Base-by-base conservation (phyloP, 805 yeast genomes). In the Starmerella etchellsii region DNA sequence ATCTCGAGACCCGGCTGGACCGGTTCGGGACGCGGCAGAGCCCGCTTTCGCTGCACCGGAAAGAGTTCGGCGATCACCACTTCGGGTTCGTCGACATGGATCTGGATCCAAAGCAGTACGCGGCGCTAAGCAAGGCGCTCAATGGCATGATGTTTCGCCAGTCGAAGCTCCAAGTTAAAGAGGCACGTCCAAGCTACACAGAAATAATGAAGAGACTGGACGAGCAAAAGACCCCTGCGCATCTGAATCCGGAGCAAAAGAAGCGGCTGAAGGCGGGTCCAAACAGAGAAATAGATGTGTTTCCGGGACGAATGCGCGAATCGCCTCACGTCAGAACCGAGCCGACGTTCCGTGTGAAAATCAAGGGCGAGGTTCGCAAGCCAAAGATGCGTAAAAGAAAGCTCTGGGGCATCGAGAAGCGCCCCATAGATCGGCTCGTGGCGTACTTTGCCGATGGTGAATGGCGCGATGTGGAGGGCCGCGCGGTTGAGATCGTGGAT, bases 351-450 rank as follows among this genome's bases (percentile, higher is more conserved):
- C 68, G 96, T 50, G 68, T 79, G 2, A 42, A 42, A 39, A 45
- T 66, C 64, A 45, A 67, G 71, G 43, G 74, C 70, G 52, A 83
- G 78, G 6, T 70, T 61, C 34, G 60, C 73, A 39, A 76, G 72
- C 58, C 80, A 42, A 73, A 72, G 51, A 65, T 78, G 49, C 70
- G 69, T 51, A 84, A 85, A 61, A 74, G 78, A 25, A 85, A 85
- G 56, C 68, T 91, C 31, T 88, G 98, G 98, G 97, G 97, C 3
- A 69, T 74, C 46, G 85, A 81, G 49, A 81, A 81, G 62, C 43
- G 48, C 16, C 48, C 51, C 3, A 26, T 46, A 14, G 69, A 73
- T 47, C 78, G 71, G 52, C 65, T 85, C 49, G 81, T 78, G 0
- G 71, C 67, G 59, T 64, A 66, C 40, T 87, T 72, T 56, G 64